Evolutionary conservation across 2,329 filamentous ascomycete species (phyloP).

Genomic region (Thermochaetoides dissita): DNA sequence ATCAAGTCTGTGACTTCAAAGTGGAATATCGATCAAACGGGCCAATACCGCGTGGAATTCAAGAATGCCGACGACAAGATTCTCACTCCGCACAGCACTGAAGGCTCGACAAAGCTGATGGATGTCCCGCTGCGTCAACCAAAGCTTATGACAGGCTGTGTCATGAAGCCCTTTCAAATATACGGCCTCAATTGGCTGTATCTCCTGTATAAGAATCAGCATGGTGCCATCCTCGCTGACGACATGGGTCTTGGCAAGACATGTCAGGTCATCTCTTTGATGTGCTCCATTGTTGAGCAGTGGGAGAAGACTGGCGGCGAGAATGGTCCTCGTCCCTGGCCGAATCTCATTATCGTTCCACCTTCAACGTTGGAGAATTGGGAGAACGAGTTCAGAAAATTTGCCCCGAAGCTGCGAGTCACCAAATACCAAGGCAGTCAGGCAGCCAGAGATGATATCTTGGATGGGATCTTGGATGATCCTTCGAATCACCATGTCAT

Average conservation of each 20-base stretch:
- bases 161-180: conserved; percentile 85
- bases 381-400: conserved; percentile 77
- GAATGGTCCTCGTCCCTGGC: conserved; percentile 36
- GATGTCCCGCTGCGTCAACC: conserved; percentile 50
- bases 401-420: conserved; percentile 64
- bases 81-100: conserved; percentile 28
- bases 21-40: conserved; percentile 37
- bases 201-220: conserved; percentile 61
- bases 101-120: conserved; percentile 18
- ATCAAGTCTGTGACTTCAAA: conserved; percentile 31
- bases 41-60: conserved; percentile 23
- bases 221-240: conserved; percentile 86
- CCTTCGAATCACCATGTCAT: conserved; percentile 51
- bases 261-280: conserved; percentile 85
- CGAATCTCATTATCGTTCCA: conserved; percentile 78
- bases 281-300: conserved; percentile 67
- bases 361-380: conserved; percentile 93
- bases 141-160: conserved; percentile 58
- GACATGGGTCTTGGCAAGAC: conserved; percentile 98
- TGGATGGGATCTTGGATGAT: conserved; percentile 48
- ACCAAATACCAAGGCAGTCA: conserved; percentile 57
- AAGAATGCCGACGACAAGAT: conserved; percentile 24
- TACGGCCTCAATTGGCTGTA: conserved; percentile 92
- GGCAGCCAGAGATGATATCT: conserved; percentile 52
- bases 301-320: conserved; percentile 24